Conservation (phyloP, 441 rosid species). For the Corymbia calophylla region DNA sequence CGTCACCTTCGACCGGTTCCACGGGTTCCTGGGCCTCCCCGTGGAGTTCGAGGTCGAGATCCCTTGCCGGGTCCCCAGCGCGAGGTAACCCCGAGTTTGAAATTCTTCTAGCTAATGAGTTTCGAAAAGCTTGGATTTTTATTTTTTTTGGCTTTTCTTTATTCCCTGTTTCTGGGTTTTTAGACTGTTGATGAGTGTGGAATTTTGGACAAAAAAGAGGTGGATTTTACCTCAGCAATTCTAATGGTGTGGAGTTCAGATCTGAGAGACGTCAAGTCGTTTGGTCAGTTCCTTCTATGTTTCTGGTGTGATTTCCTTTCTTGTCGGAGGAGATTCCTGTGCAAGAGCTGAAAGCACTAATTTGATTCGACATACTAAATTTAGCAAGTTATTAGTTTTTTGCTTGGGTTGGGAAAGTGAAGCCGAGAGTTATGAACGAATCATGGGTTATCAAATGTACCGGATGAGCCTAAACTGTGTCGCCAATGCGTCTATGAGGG, state of each 20-base stretch:
- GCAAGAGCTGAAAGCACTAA: background rate
- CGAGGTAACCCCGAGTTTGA: constrained; percentile 41
- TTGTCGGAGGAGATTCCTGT: background rate
- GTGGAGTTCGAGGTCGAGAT: constrained; percentile 92
- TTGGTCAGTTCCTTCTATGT: background rate
- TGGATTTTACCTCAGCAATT: background rate
- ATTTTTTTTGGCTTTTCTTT: background rate
- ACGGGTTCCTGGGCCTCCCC: constrained; percentile 89
- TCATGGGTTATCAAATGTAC: background rate
- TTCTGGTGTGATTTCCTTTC: background rate
- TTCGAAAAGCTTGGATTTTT: background rate
- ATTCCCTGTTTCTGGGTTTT: background rate
- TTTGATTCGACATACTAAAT: background rate
- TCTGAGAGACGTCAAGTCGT: background rate
- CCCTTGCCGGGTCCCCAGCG: constrained; percentile 91
- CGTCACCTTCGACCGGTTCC: constrained; percentile 89
- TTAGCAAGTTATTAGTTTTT: background rate
- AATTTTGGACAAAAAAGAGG: background rate
- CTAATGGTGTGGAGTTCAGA: background rate
- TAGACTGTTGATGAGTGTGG: background rate
- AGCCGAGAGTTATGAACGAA: background rate
- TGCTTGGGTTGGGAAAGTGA: background rate
- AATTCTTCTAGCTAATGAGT: background rate
- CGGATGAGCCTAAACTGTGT: background rate
- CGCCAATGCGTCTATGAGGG: background rate